Conservation (phyloP, 148 eudicot species). For the Silene latifolia region DNA sequence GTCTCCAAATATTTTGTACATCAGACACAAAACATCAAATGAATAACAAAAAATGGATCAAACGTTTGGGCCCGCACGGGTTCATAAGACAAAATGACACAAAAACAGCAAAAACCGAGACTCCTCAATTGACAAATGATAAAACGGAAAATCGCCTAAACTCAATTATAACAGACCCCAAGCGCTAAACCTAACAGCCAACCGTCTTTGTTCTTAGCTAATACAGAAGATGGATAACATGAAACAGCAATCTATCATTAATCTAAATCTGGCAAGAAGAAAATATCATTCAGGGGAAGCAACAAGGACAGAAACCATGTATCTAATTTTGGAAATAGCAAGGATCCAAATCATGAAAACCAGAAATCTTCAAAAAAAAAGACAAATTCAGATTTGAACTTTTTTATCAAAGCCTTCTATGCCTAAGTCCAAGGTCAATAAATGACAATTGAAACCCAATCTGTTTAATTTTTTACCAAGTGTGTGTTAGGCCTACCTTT, state of each 20-base stretch:
- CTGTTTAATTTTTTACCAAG: too few species aligned
- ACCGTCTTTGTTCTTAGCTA: neutral
- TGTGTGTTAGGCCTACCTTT: too few species aligned
- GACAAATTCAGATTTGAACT: too few species aligned
- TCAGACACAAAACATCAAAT: neutral
- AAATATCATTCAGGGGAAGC: neutral
- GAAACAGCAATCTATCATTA: neutral
- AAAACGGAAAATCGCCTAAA: neutral
- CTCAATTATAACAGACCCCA: neutral
- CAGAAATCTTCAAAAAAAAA: too few species aligned
- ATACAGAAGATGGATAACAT: neutral
- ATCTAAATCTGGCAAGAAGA: neutral
- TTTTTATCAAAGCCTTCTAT: too few species aligned
- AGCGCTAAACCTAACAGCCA: neutral
- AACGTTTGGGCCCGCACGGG: neutral
- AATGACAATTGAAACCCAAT: too few species aligned
- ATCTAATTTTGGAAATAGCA: too few species aligned
- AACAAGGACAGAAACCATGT: neutral
- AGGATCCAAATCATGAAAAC: too few species aligned
- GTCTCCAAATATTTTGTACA: neutral
- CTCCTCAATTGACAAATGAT: too few species aligned
- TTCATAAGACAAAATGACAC: neutral
- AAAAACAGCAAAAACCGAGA: neutral
- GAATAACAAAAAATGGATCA: neutral
- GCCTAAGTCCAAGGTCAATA: too few species aligned